Base-by-base conservation (phyloP, 2,329 filamentous ascomycete genomes). In the Hypoxylon sp. region DNA sequence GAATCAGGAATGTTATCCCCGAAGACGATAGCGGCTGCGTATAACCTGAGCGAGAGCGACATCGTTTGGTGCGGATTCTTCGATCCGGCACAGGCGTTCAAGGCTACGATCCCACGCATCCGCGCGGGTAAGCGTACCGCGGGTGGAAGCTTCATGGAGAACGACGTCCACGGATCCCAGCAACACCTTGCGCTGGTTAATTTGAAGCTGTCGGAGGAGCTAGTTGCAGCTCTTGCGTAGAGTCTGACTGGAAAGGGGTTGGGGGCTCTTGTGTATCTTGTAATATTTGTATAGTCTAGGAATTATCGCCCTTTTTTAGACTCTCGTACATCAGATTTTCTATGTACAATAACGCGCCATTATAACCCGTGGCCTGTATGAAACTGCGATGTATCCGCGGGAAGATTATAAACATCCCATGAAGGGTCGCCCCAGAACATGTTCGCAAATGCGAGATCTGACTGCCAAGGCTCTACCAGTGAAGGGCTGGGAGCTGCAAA, bases 31-130 rank as follows among this genome's bases (percentile, higher is more conserved):
- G 71, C 75, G 1, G 57, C 55, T 1, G 55, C 80, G 14, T 79
- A 80, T 0, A 69, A 68, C 0, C 49, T 80, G 1, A 1, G 49
- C 0, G 44, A 65, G 5, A 51, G 71, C 1, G 73, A 80, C 0
- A 74, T 81, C 4, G 50, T 80, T 0, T 80, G 78, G 77, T 71
- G 71, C 28, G 78, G 78, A 0, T 81, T 78, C 64, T 85, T 80
- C 58, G 81, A 84, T 1, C 80, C 78, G 0, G 83, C 83, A 0
- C 69, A 79, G 55, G 81, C 82, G 0, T 85, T 80, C 72, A 85
- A 85, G 56, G 78, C 75, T 7, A 83, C 81, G 1, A 78, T 83
- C n/a, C 70, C 72, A 9, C 68, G 72, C 4, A 64, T 67, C 14
- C 57, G 65, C 12, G 61, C 18, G 14, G 73, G 72, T 4, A 69